Evolutionary conservation across 176 grass and related monocot species (phyloP), one percentile per base, ranked within the genome.

Genomic region (Avena atlantica): DNA sequence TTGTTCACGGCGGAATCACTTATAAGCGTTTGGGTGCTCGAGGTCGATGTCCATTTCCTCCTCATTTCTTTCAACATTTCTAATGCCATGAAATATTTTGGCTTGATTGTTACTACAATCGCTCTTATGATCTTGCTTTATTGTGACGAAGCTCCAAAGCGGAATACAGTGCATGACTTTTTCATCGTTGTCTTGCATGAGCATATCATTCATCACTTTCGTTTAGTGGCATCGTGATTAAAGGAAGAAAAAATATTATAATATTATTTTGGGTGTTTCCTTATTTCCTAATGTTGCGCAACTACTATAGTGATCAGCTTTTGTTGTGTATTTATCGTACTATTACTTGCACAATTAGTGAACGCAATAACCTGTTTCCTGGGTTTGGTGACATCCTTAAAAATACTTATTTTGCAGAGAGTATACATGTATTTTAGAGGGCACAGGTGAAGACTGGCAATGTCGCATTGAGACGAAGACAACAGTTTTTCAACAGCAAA

Each of bases 1-100:
- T 59, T 95, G 12, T 98, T 98, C 87, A 50, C 87, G 58, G 58
- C 94, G 59, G 96, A 98, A 85, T 92, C 84, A 25, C 75, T 95
- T 68, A 86, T 98, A 78, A 98, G 96, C 76, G 62, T 98, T 27
- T 98, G 96, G 96, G 96, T 98, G 55, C 86, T 95, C 83, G 88
- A 98, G 93, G 96, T 95, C 75, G 80, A 76, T 91, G 15, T 24
- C 80, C 68, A 89, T 87, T 85, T 37, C 23, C 8, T 52, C 77
- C 20, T 19, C 19, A 53, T 66, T 31, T 86, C 16, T 88, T 57
- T 36, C 6, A 69, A 45, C 27, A 14, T 71, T 27, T 47, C 36
- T 84, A 7, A 62, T 80, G 20, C 57, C 67, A 37, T 50, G 31
- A 34, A 67, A 36, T 21, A 27, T 53, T 37, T 71, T 78, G 56